Base-by-base conservation (phyloP, 139 green algal species). In the Pleodorina starrii region DNA sequence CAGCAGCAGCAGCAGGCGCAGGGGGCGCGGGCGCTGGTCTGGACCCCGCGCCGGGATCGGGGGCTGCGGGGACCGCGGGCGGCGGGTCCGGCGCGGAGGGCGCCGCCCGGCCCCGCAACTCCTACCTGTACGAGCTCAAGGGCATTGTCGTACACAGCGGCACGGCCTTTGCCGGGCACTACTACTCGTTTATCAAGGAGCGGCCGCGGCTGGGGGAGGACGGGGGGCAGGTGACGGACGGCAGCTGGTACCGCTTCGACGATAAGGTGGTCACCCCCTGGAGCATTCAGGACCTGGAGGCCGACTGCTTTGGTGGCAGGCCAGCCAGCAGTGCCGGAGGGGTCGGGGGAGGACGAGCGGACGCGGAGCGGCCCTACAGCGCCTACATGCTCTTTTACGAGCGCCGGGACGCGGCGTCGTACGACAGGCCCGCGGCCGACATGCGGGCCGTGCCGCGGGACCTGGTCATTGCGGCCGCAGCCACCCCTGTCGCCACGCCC, bases 331-430 rank as follows among this genome's bases (percentile, higher is more conserved):
- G 25, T 46, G 36, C 75, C 46, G 85, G 82, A 11, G 35, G 46
- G 63, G 43, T 59, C 60, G 60, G 42, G 63, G 43, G 81, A 59
- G 60, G 42, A 12, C 27, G 81, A 11, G 36, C 60, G 3, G 81
- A 54, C 25, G 38, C 32, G 21, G 96, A 99, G 48, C 91, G 96
- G 3, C 93, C 96, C 23, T 96, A 99, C 94, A 96, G 90, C 54
- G 97, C 97, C 27, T 99, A 99, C 94, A 98, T 99, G 94, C 95
- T 99, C 7, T 96, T 99, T 48, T 99, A 99, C 84, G 97, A 99
- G 92, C 92, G 95, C 17, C 57, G 85, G 4, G 75, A 94, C 16
- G 48, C 63, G 12, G 1, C 50, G 27, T 74, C 40, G 3, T 75
- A 54, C n/a, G 78, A 94, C 38, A 10, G 42, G 19, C 57, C 66